A percentile compares a stretch with the other conserved stretches of the same genome.
Evolutionary conservation across 1,139 yeast species (phyloP).

Genomic region (Candida sojae): DNA sequence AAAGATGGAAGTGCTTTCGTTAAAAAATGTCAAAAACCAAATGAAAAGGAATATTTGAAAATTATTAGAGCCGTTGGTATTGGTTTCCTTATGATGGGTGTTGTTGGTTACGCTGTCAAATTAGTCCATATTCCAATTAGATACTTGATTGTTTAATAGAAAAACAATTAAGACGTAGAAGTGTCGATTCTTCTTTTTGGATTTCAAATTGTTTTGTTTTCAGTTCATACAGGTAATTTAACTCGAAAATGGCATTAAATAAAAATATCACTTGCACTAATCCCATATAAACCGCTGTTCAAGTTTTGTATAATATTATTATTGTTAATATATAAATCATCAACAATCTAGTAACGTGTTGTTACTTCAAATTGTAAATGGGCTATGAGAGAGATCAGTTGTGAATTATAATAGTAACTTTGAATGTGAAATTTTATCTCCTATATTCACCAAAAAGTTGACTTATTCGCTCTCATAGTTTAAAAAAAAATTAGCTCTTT

Average conservation of each 20-base stretch:
- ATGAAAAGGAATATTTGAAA: constrained; percentile 80
- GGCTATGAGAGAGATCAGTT: no score
- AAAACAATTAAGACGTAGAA: neutral
- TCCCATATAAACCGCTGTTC: neutral
- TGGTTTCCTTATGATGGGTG: constrained; percentile 97
- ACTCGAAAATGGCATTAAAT: neutral
- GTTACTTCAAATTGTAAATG: no score
- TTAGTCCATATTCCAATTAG: constrained; percentile 95
- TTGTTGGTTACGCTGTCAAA: constrained; percentile 94
- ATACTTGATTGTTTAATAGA: constrained; percentile 82
- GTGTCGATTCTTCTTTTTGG: neutral
- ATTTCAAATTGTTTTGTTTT: neutral
- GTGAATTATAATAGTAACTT: no score
- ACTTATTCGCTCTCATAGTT: no score
- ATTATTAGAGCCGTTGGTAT: constrained; percentile 94
- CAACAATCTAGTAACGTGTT: neutral
- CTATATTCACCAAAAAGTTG: no score
- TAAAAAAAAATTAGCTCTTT: no score
- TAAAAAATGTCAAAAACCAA: constrained; percentile 92
- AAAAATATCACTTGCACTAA: neutral
- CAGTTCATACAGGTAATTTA: constrained; percentile 1
- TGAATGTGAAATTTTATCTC: no score
- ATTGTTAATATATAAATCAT: constrained; percentile 1
- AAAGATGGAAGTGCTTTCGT: constrained; percentile 89
- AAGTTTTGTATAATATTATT: constrained; percentile 2